These are phyloP conservation scores for Fragaria ananassa DNA, from an alignment of 306 rosid species.

Conservation along the genomic window DNA sequence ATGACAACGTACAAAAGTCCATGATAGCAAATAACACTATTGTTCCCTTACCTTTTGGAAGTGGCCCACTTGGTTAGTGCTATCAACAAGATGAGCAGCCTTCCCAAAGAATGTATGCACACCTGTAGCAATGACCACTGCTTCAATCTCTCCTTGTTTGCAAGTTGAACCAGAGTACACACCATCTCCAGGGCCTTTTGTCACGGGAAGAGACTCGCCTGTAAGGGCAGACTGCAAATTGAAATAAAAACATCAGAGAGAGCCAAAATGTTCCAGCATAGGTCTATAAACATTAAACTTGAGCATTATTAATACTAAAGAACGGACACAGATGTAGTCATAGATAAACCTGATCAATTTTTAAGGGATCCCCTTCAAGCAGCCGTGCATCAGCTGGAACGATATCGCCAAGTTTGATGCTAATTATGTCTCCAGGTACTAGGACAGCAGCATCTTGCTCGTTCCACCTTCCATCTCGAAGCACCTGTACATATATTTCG, in stretches of 20 bases:
- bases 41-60: slow-evolving; percentile 71
- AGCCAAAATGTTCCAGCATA: not conserved
- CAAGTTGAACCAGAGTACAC: slow-evolving; percentile 97
- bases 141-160: slow-evolving; percentile 98
- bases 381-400: slow-evolving; percentile 94
- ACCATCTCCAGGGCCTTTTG: slow-evolving; percentile 97
- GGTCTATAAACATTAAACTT: too few species aligned
- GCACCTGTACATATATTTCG: slow-evolving; percentile 52
- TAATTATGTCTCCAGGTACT: slow-evolving; percentile 90
- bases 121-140: slow-evolving; percentile 94
- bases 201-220: slow-evolving; percentile 93
- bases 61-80: slow-evolving; percentile 96
- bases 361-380: slow-evolving; percentile 95
- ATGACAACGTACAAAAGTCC: not conserved
- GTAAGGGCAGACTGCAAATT: slow-evolving; percentile 87
- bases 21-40: not conserved
- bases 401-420: slow-evolving; percentile 91
- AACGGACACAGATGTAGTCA: not conserved
- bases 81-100: slow-evolving; percentile 98
- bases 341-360: slow-evolving; percentile 79
- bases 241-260: slow-evolving; percentile 19
- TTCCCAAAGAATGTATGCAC: slow-evolving; percentile 97
- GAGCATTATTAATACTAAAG: slow-evolving; percentile 3
- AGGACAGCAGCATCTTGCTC: slow-evolving; percentile 80
- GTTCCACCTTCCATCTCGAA: slow-evolving; percentile 95